Evolutionary conservation across 176 grass and related monocot genomes (phyloP).

Genomic region (Saccharum officinarum): DNA sequence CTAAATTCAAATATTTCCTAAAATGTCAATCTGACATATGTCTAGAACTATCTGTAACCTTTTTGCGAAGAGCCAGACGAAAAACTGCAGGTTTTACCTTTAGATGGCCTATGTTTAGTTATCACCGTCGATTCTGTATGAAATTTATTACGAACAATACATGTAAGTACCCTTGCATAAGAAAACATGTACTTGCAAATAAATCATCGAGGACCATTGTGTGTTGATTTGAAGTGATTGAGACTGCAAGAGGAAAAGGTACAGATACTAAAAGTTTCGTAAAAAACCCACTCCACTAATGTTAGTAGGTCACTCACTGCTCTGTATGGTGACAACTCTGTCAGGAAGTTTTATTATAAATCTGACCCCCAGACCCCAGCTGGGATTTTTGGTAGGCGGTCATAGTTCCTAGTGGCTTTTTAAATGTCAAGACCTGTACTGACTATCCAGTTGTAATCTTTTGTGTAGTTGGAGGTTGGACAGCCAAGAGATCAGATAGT

Average conservation of each 20-base stretch:
- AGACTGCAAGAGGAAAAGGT: neutral
- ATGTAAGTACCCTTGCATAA: neutral
- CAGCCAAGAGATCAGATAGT: neutral
- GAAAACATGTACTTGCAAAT: neutral
- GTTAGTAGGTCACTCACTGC: neutral
- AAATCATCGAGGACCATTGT: neutral
- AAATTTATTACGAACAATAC: neutral
- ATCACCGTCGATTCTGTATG: neutral
- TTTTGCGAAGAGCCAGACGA: neutral
- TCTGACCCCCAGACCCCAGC: neutral
- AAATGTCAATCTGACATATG: neutral
- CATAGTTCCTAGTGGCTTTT: neutral
- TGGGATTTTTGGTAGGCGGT: neutral
- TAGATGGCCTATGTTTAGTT: neutral
- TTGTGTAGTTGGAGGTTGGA: constrained; percentile 1
- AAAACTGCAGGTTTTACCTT: neutral
- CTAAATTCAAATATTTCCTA: neutral
- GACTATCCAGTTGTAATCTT: neutral
- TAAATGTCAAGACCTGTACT: neutral
- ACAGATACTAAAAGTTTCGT: neutral
- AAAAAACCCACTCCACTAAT: neutral
- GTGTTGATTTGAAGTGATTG: neutral
- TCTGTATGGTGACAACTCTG: neutral
- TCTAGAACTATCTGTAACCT: neutral
- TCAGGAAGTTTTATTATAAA: neutral